A percentile compares a stretch with the other conserved stretches of the same genome.
Conservation (phyloP, 306 rosid species). For the Glycyrrhiza uralensis region DNA sequence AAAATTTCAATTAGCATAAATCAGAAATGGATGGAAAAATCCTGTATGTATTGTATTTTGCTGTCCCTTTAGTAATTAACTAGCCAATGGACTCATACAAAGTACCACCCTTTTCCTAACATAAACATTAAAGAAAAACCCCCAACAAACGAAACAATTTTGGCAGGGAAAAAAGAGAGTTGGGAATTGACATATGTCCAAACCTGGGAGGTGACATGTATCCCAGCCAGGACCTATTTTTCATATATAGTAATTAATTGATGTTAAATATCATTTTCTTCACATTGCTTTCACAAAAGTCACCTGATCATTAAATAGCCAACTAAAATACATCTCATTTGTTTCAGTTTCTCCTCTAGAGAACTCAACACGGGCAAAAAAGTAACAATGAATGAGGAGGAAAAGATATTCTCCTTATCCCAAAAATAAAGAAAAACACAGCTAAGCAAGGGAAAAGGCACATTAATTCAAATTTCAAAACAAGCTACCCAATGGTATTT, state of each 20-base stretch:
- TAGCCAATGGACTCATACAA: too few species aligned
- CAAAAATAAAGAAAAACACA: conserved; percentile 12
- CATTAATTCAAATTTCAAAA: conserved; percentile 1
- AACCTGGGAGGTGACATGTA: too few species aligned
- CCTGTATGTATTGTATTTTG: not conserved
- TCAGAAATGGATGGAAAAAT: not conserved
- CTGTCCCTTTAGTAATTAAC: not conserved
- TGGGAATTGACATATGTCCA: too few species aligned
- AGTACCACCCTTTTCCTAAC: too few species aligned
- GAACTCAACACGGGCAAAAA: not conserved
- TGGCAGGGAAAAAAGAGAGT: too few species aligned
- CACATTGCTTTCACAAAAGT: conserved; percentile 10
- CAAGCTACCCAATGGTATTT: not conserved
- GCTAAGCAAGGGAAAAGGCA: not conserved
- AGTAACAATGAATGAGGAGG: not conserved
- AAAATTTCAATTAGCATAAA: conserved; percentile 12
- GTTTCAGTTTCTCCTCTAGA: not conserved
- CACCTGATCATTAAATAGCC: not conserved
- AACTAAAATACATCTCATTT: not conserved
- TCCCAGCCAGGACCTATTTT: too few species aligned
- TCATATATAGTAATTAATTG: too few species aligned
- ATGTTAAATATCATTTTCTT: not conserved
- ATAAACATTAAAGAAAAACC: too few species aligned
- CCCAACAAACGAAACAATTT: too few species aligned
- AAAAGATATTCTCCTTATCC: not conserved